Percentiles rank a stretch among this genome's conserved stretches.
Conservation (phyloP, 768 basidiomycete species). For the Auricularia cornea region DNA sequence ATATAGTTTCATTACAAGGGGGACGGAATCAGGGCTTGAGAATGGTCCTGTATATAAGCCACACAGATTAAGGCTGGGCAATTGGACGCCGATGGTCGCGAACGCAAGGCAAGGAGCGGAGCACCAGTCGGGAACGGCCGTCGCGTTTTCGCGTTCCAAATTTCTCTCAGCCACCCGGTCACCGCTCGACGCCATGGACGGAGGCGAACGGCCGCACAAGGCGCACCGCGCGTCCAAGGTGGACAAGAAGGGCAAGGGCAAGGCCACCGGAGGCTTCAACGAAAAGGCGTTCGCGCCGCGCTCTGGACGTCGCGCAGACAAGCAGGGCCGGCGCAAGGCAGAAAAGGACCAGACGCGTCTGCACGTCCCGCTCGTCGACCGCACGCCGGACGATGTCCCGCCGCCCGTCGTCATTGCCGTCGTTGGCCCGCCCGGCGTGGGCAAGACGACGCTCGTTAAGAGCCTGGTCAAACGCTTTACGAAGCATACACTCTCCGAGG, state of each 20-base stretch:
- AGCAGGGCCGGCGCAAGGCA: constrained; percentile 81
- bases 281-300: constrained; percentile 82
- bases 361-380: constrained; percentile 92
- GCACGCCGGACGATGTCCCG: constrained; percentile 84
- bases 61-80: too few relatives aligned
- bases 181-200: not conserved
- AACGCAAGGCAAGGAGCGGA: too few relatives aligned
- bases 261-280: constrained; percentile 4
- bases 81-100: too few relatives aligned
- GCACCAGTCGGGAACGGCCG: too few relatives aligned
- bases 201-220: not conserved
- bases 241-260: constrained; percentile 4
- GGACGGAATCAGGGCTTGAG: too few relatives aligned
- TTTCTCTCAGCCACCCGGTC: too few relatives aligned
- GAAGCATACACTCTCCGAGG: constrained; percentile 85
- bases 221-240: constrained; percentile 4
- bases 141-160: too few relatives aligned
- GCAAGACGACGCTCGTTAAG: constrained; percentile 90
- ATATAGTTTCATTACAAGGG: too few relatives aligned
- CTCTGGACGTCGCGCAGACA: constrained; percentile 83
- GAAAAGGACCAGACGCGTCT: constrained; percentile 91
- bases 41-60: too few relatives aligned
- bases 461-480: constrained; percentile 87
- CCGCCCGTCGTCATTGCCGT: constrained; percentile 93
- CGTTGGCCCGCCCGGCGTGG: constrained; percentile 94